These are phyloP conservation scores for Gossypium raimondii DNA, from an alignment of 345 rosid species.

Conservation along the genomic window DNA sequence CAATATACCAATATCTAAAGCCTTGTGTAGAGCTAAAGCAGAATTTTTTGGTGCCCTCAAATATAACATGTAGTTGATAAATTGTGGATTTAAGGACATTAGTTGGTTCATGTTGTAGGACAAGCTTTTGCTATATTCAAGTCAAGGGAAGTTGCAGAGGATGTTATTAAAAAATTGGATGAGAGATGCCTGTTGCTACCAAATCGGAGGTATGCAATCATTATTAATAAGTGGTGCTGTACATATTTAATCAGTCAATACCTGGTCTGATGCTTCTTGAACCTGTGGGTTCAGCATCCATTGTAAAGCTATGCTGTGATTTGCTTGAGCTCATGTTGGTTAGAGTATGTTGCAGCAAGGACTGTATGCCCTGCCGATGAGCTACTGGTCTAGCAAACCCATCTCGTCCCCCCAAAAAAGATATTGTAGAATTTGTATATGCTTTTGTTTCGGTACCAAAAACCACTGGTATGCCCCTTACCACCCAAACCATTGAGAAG, in stretches of 20 bases:
- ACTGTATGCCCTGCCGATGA: no score
- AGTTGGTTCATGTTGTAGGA: constrained; percentile 42
- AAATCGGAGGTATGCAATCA: constrained; percentile 60
- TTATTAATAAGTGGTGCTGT: neutral
- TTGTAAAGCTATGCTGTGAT: neutral
- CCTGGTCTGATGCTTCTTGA: neutral
- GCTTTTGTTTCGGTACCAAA: no score
- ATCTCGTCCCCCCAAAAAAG: no score
- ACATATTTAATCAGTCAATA: neutral
- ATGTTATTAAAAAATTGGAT: constrained; percentile 41
- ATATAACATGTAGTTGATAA: neutral
- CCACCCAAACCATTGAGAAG: neutral
- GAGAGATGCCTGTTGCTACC: constrained; percentile 66
- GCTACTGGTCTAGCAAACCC: no score
- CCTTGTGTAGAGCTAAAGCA: neutral
- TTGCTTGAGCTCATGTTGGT: neutral
- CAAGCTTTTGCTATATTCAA: constrained; percentile 69
- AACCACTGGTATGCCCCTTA: neutral
- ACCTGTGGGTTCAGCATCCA: neutral
- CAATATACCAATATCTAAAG: neutral
- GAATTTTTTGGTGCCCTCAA: neutral
- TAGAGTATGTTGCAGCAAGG: neutral
- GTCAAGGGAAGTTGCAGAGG: constrained; percentile 59
- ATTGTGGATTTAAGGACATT: neutral
- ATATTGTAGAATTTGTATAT: no score